Evolutionary conservation across 2,329 filamentous ascomycete genomes (phyloP).

Genomic region (Arthrobotrys entomopaga): DNA sequence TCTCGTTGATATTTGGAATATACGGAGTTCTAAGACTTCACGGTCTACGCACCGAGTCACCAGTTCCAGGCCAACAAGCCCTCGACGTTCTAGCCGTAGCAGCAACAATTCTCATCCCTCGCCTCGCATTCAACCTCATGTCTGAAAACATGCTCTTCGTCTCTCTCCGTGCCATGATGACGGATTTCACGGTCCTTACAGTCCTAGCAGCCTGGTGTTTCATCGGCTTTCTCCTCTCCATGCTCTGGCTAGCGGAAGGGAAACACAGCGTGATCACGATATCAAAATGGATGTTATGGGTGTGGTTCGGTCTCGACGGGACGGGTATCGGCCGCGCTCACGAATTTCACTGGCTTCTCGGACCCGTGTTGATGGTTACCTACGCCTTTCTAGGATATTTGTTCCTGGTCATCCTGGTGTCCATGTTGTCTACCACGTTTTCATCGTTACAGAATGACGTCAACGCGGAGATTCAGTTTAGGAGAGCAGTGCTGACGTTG

Average conservation of each 20-base stretch:
- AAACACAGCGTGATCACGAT: conserved; percentile 74
- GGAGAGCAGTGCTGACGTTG: conserved; percentile 80
- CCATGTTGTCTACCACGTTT: conserved; percentile 86
- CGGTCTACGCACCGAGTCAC: conserved; percentile 68
- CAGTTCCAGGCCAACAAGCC: conserved; percentile 71
- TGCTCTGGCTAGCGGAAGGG: conserved; percentile 79
- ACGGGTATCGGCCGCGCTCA: conserved; percentile 69
- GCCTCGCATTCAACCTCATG: conserved; percentile 82
- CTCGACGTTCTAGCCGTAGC: conserved; percentile 82
- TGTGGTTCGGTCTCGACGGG: conserved; percentile 88
- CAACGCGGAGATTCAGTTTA: conserved; percentile 84
- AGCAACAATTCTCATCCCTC: conserved; percentile 79
- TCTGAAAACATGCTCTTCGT: conserved; percentile 87
- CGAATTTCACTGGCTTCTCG: conserved; percentile 81
- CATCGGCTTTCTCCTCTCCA: conserved; percentile 79
- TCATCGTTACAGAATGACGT: conserved; percentile 79
- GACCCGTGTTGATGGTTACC: conserved; percentile 80
- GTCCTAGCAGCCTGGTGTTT: conserved; percentile 84
- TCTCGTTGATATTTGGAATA: conserved; percentile 74
- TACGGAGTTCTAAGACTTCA: conserved; percentile 77
- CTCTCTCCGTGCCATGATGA: conserved; percentile 83
- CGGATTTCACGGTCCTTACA: conserved; percentile 81
- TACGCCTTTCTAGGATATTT: conserved; percentile 88
- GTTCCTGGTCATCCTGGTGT: conserved; percentile 88
- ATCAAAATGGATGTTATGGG: conserved; percentile 90